Percentiles rank a stretch among this genome's conserved stretches.
Evolutionary conservation across 108 stramenopile species (phyloP).

Genomic region (Pseudonitzschia multiseries): DNA sequence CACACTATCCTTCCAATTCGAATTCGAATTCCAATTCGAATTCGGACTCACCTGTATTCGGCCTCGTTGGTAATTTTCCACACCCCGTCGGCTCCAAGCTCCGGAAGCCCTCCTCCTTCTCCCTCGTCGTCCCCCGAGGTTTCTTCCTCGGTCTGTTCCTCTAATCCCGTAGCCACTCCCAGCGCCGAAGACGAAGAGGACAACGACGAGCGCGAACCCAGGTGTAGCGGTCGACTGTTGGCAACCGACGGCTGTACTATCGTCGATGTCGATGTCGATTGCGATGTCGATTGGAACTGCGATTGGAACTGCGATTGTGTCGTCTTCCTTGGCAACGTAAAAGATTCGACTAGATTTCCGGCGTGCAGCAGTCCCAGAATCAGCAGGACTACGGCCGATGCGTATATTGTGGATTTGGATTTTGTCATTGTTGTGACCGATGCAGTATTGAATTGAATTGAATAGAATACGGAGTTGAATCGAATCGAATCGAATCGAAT

Average conservation of each 20-base stretch:
- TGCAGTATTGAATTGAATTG: too few species aligned
- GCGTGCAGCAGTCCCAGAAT: conserved; percentile 7
- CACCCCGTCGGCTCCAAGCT: conserved; percentile 42
- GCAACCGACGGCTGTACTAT: background rate
- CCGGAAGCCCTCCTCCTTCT: conserved; percentile 25
- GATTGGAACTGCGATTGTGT: too few species aligned
- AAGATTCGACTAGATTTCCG: background rate
- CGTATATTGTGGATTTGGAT: background rate
- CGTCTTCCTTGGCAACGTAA: background rate
- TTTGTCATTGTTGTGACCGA: background rate
- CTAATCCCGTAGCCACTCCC: background rate
- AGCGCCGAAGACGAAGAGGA: conserved; percentile 3
- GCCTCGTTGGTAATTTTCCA: conserved; percentile 38
- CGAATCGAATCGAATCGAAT: too few species aligned
- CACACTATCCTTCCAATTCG: too few species aligned
- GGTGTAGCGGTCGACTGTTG: conserved; percentile 1
- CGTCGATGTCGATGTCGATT: too few species aligned
- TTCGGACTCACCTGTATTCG: conserved; percentile 53
- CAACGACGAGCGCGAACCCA: background rate
- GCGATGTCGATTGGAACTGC: too few species aligned
- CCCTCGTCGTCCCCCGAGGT: background rate
- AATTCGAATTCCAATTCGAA: too few species aligned
- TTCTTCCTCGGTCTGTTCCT: background rate
- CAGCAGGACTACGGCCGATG: conserved; percentile 1
- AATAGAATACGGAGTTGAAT: too few species aligned